A percentile compares a stretch with the other conserved stretches of the same genome.
Evolutionary conservation across 2,329 filamentous ascomycete species (phyloP).

Genomic region (Colletotrichum navitas): DNA sequence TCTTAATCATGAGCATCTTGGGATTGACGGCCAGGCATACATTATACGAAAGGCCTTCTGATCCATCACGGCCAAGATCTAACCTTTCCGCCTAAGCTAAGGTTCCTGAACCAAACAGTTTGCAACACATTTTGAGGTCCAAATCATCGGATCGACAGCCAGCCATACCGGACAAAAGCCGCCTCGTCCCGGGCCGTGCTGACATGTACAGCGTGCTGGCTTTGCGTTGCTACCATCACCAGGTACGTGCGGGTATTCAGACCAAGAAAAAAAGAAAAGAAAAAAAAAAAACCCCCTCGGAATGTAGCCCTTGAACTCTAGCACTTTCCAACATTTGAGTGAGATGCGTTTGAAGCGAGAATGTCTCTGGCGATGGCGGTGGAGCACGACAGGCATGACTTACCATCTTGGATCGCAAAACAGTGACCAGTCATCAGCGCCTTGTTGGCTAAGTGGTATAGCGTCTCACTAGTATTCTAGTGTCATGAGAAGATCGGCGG

Average conservation of each 20-base stretch:
- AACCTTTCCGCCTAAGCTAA: background rate
- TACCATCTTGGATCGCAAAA: background rate
- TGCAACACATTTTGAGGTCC: background rate
- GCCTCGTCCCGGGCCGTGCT: background rate
- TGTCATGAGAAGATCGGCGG: slow-evolving; percentile 26
- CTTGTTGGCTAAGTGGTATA: slow-evolving; percentile 32
- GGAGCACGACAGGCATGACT: background rate
- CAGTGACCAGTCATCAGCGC: accelerated
- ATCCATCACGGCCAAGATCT: background rate
- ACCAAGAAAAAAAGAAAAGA: too few relatives aligned
- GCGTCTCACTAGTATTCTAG: slow-evolving; percentile 24
- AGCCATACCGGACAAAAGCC: background rate
- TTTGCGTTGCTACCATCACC: background rate
- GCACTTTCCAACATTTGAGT: background rate
- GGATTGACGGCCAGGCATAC: background rate
- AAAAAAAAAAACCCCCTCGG: too few relatives aligned
- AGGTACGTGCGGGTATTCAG: background rate
- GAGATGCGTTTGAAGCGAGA: too few relatives aligned
- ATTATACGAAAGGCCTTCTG: background rate
- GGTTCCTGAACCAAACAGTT: background rate
- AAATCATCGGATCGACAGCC: background rate
- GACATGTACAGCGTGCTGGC: background rate
- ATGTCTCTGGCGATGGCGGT: background rate
- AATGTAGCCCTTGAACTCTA: background rate
- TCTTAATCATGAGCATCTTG: background rate